A percentile compares a stretch with the other conserved stretches of the same genome.
Evolutionary conservation across 768 basidiomycete species (phyloP).

Genomic region (Cantharellus anzutake): DNA sequence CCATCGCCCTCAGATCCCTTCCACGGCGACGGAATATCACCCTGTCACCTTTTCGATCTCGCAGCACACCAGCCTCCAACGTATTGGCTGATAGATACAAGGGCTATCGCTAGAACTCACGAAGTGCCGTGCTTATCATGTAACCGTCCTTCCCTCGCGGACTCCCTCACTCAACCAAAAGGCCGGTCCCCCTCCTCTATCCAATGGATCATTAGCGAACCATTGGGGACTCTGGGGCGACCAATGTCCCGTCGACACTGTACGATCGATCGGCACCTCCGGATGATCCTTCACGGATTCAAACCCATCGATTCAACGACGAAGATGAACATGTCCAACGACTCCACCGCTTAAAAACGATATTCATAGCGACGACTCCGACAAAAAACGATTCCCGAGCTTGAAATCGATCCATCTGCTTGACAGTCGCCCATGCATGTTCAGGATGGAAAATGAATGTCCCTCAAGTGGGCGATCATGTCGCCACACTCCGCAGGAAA

Average conservation of each 20-base stretch:
- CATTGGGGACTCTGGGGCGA: too few species aligned
- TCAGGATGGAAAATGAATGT: background rate
- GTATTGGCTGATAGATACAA: background rate
- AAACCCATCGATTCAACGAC: background rate
- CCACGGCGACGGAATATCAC: background rate
- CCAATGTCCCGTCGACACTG: background rate
- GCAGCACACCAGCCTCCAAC: background rate
- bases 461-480: background rate
- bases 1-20: background rate
- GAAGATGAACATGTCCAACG: too few species aligned
- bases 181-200: too few species aligned
- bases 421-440: background rate
- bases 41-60: background rate
- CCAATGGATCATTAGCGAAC: too few species aligned
- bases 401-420: background rate
- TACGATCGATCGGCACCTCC: conserved; percentile 1
- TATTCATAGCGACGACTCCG: background rate
- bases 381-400: background rate
- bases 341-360: background rate
- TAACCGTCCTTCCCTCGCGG: too few species aligned
- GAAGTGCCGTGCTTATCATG: too few species aligned
- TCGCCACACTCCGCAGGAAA: background rate
- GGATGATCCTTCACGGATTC: background rate
- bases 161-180: too few species aligned
- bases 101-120: too few species aligned